A percentile compares a stretch with the other conserved stretches of the same genome.
These are phyloP conservation scores for Pseudogymnoascus destructans DNA, from an alignment of 2,329 filamentous ascomycete species.

Conservation along the genomic window DNA sequence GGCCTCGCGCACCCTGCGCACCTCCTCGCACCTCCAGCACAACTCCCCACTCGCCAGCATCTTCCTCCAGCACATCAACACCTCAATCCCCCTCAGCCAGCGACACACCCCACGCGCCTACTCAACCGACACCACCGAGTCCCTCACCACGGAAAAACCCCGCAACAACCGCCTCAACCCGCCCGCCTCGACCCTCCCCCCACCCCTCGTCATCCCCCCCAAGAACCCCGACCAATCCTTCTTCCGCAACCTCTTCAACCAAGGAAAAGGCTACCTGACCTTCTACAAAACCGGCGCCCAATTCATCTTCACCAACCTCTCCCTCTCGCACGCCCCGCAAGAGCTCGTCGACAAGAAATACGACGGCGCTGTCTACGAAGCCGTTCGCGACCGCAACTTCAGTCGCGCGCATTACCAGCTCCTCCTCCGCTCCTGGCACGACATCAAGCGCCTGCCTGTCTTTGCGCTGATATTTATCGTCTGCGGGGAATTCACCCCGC, in stretches of 20 bases:
- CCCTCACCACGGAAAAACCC: conserved; percentile 16
- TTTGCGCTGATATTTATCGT: conserved; percentile 65
- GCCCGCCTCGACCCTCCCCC: conserved; percentile 53
- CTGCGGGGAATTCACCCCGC: conserved; percentile 75
- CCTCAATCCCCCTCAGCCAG: conserved; percentile 29
- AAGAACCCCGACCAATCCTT: conserved; percentile 34
- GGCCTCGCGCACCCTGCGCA: conserved; percentile 20
- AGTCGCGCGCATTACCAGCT: conserved; percentile 62
- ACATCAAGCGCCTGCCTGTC: conserved; percentile 62
- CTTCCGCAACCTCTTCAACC: conserved; percentile 23
- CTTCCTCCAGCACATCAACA: conserved; percentile 24
- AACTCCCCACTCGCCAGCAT: conserved; percentile 10
- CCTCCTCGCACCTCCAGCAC: conserved; percentile 14
- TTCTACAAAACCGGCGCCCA: conserved; percentile 86
- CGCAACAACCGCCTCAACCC: conserved; percentile 51
- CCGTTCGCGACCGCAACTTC: conserved; percentile 28
- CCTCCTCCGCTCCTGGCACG: conserved; percentile 51
- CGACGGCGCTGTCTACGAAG: conserved; percentile 25
- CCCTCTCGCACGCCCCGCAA: conserved; percentile 32
- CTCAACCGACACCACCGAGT: conserved; percentile 29
- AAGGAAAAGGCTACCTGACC: conserved; percentile 59
- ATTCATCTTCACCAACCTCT: conserved; percentile 56
- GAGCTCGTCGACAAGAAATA: conserved; percentile 33
- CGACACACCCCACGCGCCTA: conserved; percentile 32
- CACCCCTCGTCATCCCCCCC: conserved; percentile 50